Conservation (phyloP, 768 basidiomycete species). For the Pholiota conissans region DNA sequence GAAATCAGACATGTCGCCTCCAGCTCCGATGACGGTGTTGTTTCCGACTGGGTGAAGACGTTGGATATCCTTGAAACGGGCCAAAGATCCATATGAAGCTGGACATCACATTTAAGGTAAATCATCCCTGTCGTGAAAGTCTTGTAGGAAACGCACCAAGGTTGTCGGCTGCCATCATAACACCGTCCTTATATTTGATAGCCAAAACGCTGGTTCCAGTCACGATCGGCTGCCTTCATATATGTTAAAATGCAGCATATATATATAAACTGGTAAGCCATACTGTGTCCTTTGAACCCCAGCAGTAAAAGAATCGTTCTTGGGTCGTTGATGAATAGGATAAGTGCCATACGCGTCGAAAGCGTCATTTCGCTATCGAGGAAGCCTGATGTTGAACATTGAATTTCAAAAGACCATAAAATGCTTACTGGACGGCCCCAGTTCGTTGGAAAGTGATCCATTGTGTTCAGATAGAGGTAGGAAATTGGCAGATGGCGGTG, state of each 20-base stretch:
- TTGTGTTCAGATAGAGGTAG: slow-evolving; percentile 24
- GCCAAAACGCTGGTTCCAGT: slow-evolving; percentile 97
- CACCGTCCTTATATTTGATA: slow-evolving; percentile 92
- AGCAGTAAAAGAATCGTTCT: slow-evolving; percentile 59
- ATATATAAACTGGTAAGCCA: too few relatives aligned
- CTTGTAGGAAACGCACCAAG: slow-evolving; percentile 59
- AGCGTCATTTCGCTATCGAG: slow-evolving; percentile 64
- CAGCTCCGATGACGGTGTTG: slow-evolving; percentile 86
- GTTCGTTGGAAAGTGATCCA: slow-evolving; percentile 86
- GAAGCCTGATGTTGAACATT: background rate
- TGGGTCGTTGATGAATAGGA: slow-evolving; percentile 65
- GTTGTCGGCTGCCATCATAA: slow-evolving; percentile 98
- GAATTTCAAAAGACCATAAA: background rate
- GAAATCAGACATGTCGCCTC: slow-evolving; percentile 98
- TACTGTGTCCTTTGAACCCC: slow-evolving; percentile 84
- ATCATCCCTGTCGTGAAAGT: background rate
- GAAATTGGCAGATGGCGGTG: slow-evolving; percentile 3
- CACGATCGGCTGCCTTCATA: slow-evolving; percentile 81
- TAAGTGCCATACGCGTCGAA: slow-evolving; percentile 78
- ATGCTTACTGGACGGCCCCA: slow-evolving; percentile 76
- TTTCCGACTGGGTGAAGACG: slow-evolving; percentile 84
- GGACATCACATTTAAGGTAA: background rate
- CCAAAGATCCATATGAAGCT: slow-evolving; percentile 97
- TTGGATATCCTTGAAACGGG: slow-evolving; percentile 92
- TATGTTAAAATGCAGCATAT: too few relatives aligned